Evolutionary conservation across 139 green algal species (phyloP), one percentile per base, ranked within the genome.

Genomic region (Asterochloris sp.): DNA sequence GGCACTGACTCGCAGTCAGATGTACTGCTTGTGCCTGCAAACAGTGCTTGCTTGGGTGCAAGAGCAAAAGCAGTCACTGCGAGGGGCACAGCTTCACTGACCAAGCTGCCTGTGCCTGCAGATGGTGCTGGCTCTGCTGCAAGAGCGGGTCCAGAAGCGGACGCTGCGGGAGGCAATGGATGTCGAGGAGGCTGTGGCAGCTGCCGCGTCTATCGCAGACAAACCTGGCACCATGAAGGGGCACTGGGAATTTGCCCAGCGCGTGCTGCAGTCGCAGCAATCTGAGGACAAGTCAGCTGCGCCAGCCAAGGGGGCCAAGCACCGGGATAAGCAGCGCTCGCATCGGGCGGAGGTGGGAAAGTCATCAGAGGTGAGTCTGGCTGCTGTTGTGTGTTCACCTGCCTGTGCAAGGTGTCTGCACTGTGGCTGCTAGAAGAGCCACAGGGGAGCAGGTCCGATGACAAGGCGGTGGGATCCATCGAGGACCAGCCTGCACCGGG

Each of bases 221-320:
- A 83, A 82, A 21, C 74, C 69, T 62, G 76, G 83, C 24, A 47
- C 80, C 13, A 74, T 67, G 28, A 86, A 82, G 73, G 73, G 76
- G 38, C 73, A 87, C 62, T 89, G 83, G 26, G 80, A 90, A 12
- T 91, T 92, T 84, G 88, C 89, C 76, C 83, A 93, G 84, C 84
- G 89, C 26, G 63, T 80, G 23, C 76, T 68, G 60, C 74, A 78
- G 54, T 83, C 73, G n/a, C 76, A 62, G 23, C 76, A 67, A 9
- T 66, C 62, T 28, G 86, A 89, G 86, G 84, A 88, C 23, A 27
- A n/a, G 21, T 74, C 73, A n/a, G 80, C 81, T 27, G 38, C 28
- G 11, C 24, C 60, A 62, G 60, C 76, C 19, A 23, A 47, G 23
- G 23, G 13, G 60, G 60, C 60, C 19, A 80, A 38, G 21, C 60